Base-by-base conservation (phyloP, 352 stramenopile genomes). In the Globisporangium perplexum region DNA sequence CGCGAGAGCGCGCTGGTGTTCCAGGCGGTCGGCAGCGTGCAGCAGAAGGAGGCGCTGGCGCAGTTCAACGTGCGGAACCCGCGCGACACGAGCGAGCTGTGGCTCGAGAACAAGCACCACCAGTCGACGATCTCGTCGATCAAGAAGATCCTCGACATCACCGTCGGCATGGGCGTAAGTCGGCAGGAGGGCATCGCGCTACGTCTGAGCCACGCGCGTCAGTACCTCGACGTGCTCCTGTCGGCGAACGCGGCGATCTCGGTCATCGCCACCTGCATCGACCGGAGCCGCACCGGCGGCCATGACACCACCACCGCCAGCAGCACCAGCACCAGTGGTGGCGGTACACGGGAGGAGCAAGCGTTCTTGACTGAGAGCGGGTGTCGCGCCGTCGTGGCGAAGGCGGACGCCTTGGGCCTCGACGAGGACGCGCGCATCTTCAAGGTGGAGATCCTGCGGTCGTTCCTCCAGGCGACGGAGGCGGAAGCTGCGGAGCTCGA, bases 361-460 rank as follows among this genome's bases (percentile, higher is more conserved):
- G 17, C 36, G 6, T 18, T 35, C 22, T 41, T 63, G 41, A 70
- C 62, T 0, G 58, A 72, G 45, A 57, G 36, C 45, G 59, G 69
- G 26, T 65, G 69, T 23, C 65, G 71, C 23, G 54, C 50, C 39
- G 55, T 83, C 31, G 28, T 83, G 12, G 39, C 53, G 7, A 60
- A 68, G 31, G 71, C 74, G 4, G 59, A 69, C 24, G 59, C 46
- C 12, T 50, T 80, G 7, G 31, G 47, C 4, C 52, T 76, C 1
- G 22, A 47, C 6, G 50, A 54, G 2, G 30, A 50, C 1, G 15
- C 47, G 12, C 38, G 33, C 15, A 69, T 81, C 23, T 59, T 57
- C n/a, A 84, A 77, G 47, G 62, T 71, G 22, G 69, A 77, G 46
- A 33, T 69, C 26, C 50, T 85, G 38, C 62, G 59, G 2, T 67